Evolutionary conservation across 2,329 filamentous ascomycete genomes (phyloP).

Genomic region (Colletotrichum coccodes): DNA sequence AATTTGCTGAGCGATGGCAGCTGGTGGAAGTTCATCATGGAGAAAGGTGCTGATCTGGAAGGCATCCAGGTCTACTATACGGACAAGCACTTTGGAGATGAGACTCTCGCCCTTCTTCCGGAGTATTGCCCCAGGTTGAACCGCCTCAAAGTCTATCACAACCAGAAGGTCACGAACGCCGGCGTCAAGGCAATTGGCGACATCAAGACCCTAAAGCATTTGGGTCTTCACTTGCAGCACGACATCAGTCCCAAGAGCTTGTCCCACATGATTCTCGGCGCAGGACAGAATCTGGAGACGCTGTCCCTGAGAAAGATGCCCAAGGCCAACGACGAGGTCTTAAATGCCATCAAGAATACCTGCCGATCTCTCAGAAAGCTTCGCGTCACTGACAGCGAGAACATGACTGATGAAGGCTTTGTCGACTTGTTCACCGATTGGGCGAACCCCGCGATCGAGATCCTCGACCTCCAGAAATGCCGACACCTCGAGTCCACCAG

Average conservation of each 20-base stretch:
- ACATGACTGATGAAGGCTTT: conserved; percentile 80
- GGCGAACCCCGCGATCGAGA: conserved; percentile 76
- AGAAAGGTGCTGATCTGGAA: conserved; percentile 73
- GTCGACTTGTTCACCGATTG: conserved; percentile 78
- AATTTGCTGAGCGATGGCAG: conserved; percentile 83
- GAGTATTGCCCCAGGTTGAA: conserved; percentile 73
- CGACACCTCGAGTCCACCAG: conserved; percentile 79
- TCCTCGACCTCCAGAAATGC: conserved; percentile 80
- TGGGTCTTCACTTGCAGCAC: conserved; percentile 76
- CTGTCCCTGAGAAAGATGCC: conserved; percentile 79
- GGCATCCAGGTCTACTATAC: conserved; percentile 84
- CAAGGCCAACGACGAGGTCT: conserved; percentile 73
- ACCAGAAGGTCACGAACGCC: conserved; percentile 75
- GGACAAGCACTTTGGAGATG: conserved; percentile 82
- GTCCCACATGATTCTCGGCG: conserved; percentile 65
- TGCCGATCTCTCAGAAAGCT: conserved; percentile 80
- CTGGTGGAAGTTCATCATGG: conserved; percentile 77
- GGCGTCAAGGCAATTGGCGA: conserved; percentile 73
- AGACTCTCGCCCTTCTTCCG: conserved; percentile 71
- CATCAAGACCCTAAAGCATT: conserved; percentile 73
- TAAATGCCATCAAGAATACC: conserved; percentile 75
- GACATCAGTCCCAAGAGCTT: conserved; percentile 67
- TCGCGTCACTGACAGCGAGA: conserved; percentile 81
- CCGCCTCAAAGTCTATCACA: conserved; percentile 84
- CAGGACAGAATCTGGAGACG: conserved; percentile 77